Base-by-base conservation (phyloP, 1,284 basidiomycete genomes). In the Melampsora americana region DNA sequence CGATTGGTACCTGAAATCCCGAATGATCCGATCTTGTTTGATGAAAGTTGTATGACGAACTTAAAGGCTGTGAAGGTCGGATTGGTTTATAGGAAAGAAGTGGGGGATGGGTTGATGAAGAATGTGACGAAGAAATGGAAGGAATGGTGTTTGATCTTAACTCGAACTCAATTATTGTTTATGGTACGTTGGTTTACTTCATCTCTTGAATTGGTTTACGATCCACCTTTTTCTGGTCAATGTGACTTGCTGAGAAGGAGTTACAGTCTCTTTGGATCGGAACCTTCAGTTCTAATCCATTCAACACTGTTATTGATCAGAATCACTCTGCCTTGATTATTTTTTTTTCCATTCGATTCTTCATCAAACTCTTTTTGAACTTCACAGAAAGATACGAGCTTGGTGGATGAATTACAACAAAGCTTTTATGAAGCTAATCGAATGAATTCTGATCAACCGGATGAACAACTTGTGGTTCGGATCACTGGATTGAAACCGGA, bases 41-140 rank as follows among this genome's bases (percentile, higher is more conserved):
- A 65, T 28, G 61, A 42, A 30, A 20, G 28, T 12, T 44, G 39
- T 30, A 39, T 74, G 9, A 35, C 18, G 11, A 59, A 61, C 23
- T 59, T 74, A 14, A 65, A 50, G n/a, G 72, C 72, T 18, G 65
- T 90, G 11, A 95, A 95, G 83, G 87, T 91, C 9, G 94, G 93
- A 6, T 80, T 91, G 16, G 85, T 98, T 69, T 88, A 88, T 78
- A 88, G 94, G 73, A 96, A 95, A 83, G 42, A 66, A 9, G 64
- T 59, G n/a, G 72, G 65, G 11, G 16, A 66, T 35, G 35, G 35
- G 9, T 60, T 74, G 32, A 61, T 42, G n/a, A 92, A 88, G 83
- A 92, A 90, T 79, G 85, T 89, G 0, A 90, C 87, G 79, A 87
- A 92, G 65, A 97, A 94, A 83, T 99, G 95, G 95, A 90, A 87